phyloP scores from a whole-genome alignment of 202 grass and related monocot species.

The Tripidium arundinaceum region DNA sequence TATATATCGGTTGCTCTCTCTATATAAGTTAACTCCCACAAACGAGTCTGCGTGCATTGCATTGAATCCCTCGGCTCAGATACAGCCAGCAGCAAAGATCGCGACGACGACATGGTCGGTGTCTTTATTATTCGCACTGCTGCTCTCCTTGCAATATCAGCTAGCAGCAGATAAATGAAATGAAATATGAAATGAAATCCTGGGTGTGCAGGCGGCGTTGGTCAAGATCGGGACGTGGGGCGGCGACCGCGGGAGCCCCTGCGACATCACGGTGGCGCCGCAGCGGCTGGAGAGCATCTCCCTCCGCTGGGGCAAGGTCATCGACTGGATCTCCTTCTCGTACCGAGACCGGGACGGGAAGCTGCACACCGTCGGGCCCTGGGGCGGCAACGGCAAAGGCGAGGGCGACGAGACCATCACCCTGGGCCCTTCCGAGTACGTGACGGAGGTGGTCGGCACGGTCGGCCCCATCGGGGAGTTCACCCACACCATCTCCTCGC shows the following conservation, averaged over 20 bases:
- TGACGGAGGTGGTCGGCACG: neutral
- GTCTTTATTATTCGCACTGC: too few species aligned
- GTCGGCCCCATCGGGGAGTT: neutral
- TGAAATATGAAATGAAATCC: too few species aligned
- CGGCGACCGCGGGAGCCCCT: neutral
- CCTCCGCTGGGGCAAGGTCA: neutral
- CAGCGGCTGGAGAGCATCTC: neutral
- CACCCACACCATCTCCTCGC: neutral
- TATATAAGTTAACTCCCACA: too few species aligned
- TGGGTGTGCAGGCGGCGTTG: neutral
- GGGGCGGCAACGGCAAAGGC: neutral
- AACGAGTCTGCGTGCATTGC: too few species aligned
- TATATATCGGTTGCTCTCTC: too few species aligned
- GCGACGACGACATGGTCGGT: too few species aligned
- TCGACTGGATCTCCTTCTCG: constrained; percentile 17
- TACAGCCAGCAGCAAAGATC: too few species aligned
- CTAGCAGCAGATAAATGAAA: too few species aligned
- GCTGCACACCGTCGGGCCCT: neutral
- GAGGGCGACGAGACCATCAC: neutral
- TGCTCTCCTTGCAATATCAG: too few species aligned
- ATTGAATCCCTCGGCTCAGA: too few species aligned
- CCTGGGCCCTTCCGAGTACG: neutral
- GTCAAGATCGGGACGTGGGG: constrained; percentile 19
- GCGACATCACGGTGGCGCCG: constrained; percentile 15
- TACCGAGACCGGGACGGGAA: neutral